These are phyloP conservation scores for Debaryomyces tyrocola DNA, from an alignment of 805 yeast genomes.

Conservation along the genomic window DNA sequence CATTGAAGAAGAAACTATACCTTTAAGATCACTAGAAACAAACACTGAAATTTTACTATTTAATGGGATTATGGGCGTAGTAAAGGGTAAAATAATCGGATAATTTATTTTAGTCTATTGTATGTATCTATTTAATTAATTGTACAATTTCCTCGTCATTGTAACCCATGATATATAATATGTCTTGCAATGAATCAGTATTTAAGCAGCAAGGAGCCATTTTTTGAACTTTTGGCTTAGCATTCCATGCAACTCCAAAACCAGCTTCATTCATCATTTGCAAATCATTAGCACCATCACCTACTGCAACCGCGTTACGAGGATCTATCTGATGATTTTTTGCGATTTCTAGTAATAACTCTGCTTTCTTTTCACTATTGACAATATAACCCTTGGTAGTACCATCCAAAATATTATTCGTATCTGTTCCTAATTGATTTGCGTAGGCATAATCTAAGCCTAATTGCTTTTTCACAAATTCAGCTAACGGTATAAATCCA, in stretches of 20 bases:
- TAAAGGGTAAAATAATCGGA: slow-evolving; percentile 51
- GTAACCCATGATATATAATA: slow-evolving; percentile 79
- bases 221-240: slow-evolving; percentile 87
- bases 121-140: slow-evolving; percentile 13
- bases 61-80: slow-evolving; percentile 83
- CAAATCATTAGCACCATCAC: slow-evolving; percentile 97
- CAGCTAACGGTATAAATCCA: slow-evolving; percentile 89
- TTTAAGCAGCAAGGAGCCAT: slow-evolving; percentile 83
- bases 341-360: slow-evolving; percentile 63
- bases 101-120: slow-evolving; percentile 2
- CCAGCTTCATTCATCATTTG: slow-evolving; percentile 92
- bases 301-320: slow-evolving; percentile 72
- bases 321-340: slow-evolving; percentile 51
- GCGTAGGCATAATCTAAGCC: slow-evolving; percentile 89
- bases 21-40: slow-evolving; percentile 43
- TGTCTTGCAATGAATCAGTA: slow-evolving; percentile 68
- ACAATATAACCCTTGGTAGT: slow-evolving; percentile 77
- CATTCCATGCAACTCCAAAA: slow-evolving; percentile 95
- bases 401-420: slow-evolving; percentile 65
- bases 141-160: slow-evolving; percentile 51
- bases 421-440: slow-evolving; percentile 53
- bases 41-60: slow-evolving; percentile 75
- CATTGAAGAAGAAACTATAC: slow-evolving; percentile 54
- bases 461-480: slow-evolving; percentile 63
- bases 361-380: slow-evolving; percentile 82